Conservation (phyloP, 2,329 filamentous ascomycete species). For the Colletotrichum somersetense region DNA sequence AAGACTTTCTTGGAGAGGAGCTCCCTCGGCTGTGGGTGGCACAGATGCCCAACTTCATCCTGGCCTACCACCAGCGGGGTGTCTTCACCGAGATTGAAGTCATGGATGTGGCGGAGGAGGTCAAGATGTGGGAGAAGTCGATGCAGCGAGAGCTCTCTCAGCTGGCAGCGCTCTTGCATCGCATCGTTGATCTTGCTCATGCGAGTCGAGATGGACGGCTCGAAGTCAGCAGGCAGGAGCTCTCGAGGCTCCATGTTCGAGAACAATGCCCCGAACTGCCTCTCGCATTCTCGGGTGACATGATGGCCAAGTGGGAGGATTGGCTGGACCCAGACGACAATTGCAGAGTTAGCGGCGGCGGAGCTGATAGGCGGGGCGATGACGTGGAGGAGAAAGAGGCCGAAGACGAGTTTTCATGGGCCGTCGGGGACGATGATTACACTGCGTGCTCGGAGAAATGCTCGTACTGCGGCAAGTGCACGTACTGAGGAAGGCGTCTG, state of each 20-base stretch:
- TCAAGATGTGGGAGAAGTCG: conserved; percentile 54
- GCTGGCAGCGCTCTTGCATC: conserved; percentile 47
- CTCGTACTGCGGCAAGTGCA: conserved; percentile 40
- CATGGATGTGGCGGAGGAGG: conserved; percentile 47
- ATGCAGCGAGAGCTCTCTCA: conserved; percentile 48
- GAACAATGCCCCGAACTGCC: conserved; percentile 21
- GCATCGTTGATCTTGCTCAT: conserved; percentile 28
- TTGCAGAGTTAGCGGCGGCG: neutral
- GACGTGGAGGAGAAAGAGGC: neutral
- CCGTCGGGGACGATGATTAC: conserved; percentile 28
- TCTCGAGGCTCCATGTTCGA: conserved; percentile 4
- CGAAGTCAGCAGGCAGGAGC: conserved; percentile 27
- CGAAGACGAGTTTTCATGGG: conserved; percentile 19
- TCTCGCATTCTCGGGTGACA: conserved; percentile 11
- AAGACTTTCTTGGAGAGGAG: conserved; percentile 51
- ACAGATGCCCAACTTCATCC: conserved; percentile 55
- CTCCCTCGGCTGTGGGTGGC: conserved; percentile 58
- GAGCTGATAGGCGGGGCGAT: neutral
- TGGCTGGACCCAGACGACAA: conserved; percentile 5
- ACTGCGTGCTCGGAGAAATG: conserved; percentile 40
- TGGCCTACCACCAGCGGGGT: conserved; percentile 56
- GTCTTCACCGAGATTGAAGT: conserved; percentile 54
- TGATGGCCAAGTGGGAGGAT: conserved; percentile 11
- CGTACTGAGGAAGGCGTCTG: conserved; percentile 19
- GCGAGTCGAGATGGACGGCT: conserved; percentile 11